Percentiles rank a stretch among this genome's conserved stretches.
phyloP scores from a whole-genome alignment of 352 stramenopile species.

The Pseudoperonospora humuli region DNA sequence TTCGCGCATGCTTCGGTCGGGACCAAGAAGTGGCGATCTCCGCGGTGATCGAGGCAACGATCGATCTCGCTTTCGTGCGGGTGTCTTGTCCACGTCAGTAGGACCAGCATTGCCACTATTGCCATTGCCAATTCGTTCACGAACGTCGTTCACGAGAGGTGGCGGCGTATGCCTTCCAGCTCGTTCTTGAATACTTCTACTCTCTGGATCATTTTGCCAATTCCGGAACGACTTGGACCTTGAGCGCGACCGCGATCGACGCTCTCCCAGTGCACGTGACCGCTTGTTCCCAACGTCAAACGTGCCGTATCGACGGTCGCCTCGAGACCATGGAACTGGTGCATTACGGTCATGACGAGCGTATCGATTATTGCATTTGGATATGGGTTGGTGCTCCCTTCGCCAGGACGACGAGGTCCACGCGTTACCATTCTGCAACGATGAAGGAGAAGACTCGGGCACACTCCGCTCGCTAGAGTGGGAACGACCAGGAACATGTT shows the following conservation, averaged over 20 bases:
- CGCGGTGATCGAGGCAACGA: neutral
- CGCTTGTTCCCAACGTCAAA: slow-evolving; percentile 11
- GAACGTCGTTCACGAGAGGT: neutral
- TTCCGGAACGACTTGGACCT: slow-evolving; percentile 5
- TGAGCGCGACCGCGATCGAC: slow-evolving; percentile 18
- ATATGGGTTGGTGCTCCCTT: slow-evolving; percentile 6
- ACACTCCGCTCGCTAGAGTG: slow-evolving; percentile 27
- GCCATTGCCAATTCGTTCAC: neutral
- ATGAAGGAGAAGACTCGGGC: slow-evolving; percentile 13
- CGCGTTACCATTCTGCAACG: slow-evolving; percentile 11
- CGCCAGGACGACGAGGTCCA: slow-evolving; percentile 11
- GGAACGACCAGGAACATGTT: slow-evolving; percentile 17
- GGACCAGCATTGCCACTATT: neutral
- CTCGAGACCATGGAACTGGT: neutral
- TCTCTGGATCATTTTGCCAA: slow-evolving; percentile 3
- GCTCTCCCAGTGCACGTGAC: slow-evolving; percentile 1
- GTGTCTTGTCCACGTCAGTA: slow-evolving; percentile 1
- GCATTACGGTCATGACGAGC: slow-evolving; percentile 6
- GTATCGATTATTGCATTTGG: slow-evolving; percentile 4
- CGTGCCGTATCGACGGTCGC: slow-evolving; percentile 3
- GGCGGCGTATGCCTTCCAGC: neutral
- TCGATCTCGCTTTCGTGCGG: slow-evolving; percentile 6
- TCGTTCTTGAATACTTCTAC: neutral
- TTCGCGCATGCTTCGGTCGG: neutral
- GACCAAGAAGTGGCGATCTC: slow-evolving; percentile 1